phyloP scores from a whole-genome alignment of 2,329 filamentous ascomycete genomes.

The Parastagonospora avenae region DNA sequence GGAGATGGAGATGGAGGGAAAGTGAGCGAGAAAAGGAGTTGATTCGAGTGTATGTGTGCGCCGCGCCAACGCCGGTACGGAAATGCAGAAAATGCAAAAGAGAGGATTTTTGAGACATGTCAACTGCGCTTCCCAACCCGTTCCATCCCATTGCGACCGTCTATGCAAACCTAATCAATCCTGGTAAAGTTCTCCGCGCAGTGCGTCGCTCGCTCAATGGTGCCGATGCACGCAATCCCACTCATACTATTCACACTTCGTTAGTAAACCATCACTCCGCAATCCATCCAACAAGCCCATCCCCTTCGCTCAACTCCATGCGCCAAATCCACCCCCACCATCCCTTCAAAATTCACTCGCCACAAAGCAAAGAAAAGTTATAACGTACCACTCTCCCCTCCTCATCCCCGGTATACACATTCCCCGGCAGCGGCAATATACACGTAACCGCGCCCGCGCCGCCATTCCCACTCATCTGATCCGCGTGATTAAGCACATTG shows the following conservation, averaged over 20 bases:
- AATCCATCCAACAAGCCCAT: no score
- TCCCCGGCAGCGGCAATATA: constrained; percentile 79
- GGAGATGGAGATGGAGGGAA: no score
- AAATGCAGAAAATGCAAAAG: no score
- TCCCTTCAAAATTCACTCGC: not conserved
- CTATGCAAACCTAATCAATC: no score
- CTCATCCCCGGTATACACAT: constrained; percentile 93
- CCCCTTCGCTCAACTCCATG: no score
- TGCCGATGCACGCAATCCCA: constrained; percentile 62
- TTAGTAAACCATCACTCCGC: not conserved
- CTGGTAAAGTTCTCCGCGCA: no score
- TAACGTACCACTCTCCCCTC: constrained; percentile 72
- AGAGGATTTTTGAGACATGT: no score
- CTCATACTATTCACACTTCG: constrained; percentile 53
- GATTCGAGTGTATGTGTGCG: not conserved
- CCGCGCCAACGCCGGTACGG: no score
- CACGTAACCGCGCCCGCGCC: constrained; percentile 74
- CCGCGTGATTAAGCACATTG: constrained; percentile 80
- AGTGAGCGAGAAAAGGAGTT: not conserved
- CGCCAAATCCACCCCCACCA: not conserved
- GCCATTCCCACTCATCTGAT: constrained; percentile 57
- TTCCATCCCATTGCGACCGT: no score
- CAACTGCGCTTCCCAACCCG: no score
- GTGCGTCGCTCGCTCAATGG: constrained; percentile 1
- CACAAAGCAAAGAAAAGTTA: constrained; percentile 4